A percentile compares a stretch with the other conserved stretches of the same genome.
Evolutionary conservation across 2,329 filamentous ascomycete species (phyloP).

Genomic region (Thyridium curvatum): DNA sequence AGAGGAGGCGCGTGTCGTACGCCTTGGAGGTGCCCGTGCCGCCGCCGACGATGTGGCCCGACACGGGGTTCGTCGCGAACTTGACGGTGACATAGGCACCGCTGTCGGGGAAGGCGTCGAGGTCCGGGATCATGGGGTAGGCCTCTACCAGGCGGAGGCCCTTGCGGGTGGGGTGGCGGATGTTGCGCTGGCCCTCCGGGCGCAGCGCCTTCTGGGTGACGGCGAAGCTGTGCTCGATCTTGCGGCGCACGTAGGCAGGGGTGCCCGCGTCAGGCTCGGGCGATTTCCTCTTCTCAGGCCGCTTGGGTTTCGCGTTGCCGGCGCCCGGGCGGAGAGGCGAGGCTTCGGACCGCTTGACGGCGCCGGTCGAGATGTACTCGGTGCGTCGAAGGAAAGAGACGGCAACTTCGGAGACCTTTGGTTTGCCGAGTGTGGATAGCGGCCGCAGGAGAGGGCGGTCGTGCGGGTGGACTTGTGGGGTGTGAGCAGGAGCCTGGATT

Average conservation of each 20-base stretch:
- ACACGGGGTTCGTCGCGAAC: conserved; percentile 59
- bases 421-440: conserved; percentile 78
- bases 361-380: conserved; percentile 77
- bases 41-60: conserved; percentile 3
- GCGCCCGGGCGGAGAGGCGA: conserved; percentile 22
- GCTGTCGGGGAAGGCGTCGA: conserved; percentile 63
- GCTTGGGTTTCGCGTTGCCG: conserved; percentile 17
- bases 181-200: conserved; percentile 42
- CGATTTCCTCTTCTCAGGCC: conserved; percentile 29
- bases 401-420: conserved; percentile 65
- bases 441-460: conserved; percentile 81
- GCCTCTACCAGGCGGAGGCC: conserved; percentile 53
- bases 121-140: conserved; percentile 57
- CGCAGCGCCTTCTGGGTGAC: conserved; percentile 46
- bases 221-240: conserved; percentile 58
- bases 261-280: conserved; percentile 55
- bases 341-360: conserved; percentile 44
- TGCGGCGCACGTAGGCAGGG: conserved; percentile 60
- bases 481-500: conserved; percentile 70
- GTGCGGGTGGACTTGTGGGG: conserved; percentile 69
- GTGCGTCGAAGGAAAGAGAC: conserved; percentile 94
- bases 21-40: conserved; percentile 29
- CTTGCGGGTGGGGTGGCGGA: conserved; percentile 54
- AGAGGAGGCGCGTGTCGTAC: conserved; percentile 57
- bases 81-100: conserved; percentile 66